These are phyloP conservation scores for Diaporthe sp. DNA, from an alignment of 2,329 filamentous ascomycete genomes.

Conservation along the genomic window DNA sequence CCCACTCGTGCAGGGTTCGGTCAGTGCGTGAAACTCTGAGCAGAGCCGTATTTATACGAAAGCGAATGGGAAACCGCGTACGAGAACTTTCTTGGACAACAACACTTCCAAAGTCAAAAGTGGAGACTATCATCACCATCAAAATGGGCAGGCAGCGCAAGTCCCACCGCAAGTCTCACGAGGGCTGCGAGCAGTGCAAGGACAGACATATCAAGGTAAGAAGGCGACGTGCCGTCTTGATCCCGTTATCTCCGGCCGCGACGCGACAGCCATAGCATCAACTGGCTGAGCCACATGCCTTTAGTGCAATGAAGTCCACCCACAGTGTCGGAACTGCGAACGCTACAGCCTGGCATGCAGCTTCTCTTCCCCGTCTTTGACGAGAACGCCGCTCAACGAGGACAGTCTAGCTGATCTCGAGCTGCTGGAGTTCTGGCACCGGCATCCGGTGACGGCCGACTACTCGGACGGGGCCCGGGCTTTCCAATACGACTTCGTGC, in stretches of 20 bases:
- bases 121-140: background rate
- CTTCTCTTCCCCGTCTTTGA: constrained; percentile 5
- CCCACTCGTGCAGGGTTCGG: background rate
- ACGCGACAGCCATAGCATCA: background rate
- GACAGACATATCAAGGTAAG: constrained; percentile 20
- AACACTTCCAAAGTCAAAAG: background rate
- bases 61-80: background rate
- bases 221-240: background rate
- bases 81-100: background rate
- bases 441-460: constrained; percentile 1
- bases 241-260: background rate
- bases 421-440: constrained; percentile 17
- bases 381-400: constrained; percentile 6
- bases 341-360: constrained; percentile 14
- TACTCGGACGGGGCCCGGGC: background rate
- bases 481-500: constrained; percentile 13
- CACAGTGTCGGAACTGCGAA: constrained; percentile 1
- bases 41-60: constrained; percentile 8
- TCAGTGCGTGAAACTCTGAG: background rate
- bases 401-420: constrained; percentile 12
- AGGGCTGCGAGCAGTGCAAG: constrained; percentile 18
- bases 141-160: background rate
- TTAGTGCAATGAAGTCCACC: constrained; percentile 15
- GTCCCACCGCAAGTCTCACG: background rate
- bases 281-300: background rate